These are phyloP conservation scores for Cordyceps cicadae DNA, from an alignment of 2,329 filamentous ascomycete species.

Conservation along the genomic window DNA sequence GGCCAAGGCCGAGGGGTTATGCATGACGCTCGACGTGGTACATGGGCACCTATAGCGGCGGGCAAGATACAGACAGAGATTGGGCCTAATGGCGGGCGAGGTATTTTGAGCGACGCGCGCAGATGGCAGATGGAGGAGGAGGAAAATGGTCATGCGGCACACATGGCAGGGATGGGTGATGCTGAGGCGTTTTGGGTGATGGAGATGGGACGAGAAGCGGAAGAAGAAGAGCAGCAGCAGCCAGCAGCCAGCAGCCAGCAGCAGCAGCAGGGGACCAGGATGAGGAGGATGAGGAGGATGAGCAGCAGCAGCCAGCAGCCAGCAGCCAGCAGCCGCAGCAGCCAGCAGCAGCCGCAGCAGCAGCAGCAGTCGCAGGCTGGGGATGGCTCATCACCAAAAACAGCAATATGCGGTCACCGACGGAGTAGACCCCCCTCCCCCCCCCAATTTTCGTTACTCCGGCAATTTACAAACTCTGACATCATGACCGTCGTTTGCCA, in stretches of 20 bases:
- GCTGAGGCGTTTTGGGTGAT: slow-evolving; percentile 22
- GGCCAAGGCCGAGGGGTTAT: slow-evolving; percentile 34
- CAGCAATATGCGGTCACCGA: background rate
- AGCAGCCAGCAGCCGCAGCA: too few relatives aligned
- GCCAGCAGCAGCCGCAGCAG: too few relatives aligned
- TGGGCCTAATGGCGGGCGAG: slow-evolving; percentile 29
- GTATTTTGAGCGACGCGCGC: slow-evolving; percentile 21
- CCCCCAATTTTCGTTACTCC: background rate
- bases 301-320: too few relatives aligned
- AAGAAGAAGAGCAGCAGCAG: background rate
- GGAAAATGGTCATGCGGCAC: slow-evolving; percentile 17
- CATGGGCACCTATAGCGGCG: slow-evolving; percentile 20
- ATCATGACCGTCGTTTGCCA: background rate
- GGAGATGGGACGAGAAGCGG: background rate
- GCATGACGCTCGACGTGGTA: slow-evolving; percentile 28
- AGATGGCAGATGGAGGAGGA: slow-evolving; percentile 27
- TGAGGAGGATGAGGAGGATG: background rate
- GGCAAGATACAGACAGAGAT: slow-evolving; percentile 17
- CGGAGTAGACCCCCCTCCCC: background rate
- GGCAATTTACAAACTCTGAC: background rate
- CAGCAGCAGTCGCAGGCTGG: background rate
- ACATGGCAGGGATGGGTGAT: slow-evolving; percentile 2
- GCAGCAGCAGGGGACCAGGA: too few relatives aligned
- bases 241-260: too few relatives aligned
- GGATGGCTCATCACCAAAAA: background rate